phyloP scores from a whole-genome alignment of 352 stramenopile genomes.

The Phytophthora tentaculata region DNA sequence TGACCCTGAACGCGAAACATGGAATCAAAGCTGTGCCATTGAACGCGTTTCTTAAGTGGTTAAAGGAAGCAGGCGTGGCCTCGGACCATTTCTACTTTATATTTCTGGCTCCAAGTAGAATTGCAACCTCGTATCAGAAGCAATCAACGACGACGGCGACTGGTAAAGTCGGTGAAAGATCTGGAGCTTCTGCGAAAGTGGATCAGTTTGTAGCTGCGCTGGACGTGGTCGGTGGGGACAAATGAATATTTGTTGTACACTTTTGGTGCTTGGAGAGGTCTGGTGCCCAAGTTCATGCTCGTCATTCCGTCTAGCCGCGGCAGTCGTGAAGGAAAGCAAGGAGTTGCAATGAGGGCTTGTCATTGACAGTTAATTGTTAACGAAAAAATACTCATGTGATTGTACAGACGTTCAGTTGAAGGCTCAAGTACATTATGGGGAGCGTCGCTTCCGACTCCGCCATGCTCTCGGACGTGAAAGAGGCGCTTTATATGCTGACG shows the following conservation, averaged over 20 bases:
- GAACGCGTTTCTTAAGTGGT: background rate
- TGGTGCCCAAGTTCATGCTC: background rate
- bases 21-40: constrained; percentile 9
- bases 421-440: no score
- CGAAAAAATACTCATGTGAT: no score
- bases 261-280: no score
- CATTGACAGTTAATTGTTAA: no score
- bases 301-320: no score
- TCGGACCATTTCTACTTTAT: background rate
- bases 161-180: background rate
- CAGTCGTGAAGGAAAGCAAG: no score
- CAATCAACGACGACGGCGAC: background rate
- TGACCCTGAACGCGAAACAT: constrained; percentile 14
- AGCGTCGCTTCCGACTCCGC: no score
- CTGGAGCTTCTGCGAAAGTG: background rate
- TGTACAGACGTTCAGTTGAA: no score
- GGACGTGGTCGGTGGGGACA: background rate
- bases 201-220: background rate
- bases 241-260: no score
- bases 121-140: background rate
- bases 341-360: no score
- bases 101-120: background rate
- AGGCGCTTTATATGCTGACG: no score
- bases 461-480: no score
- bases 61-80: background rate